phyloP scores from a whole-genome alignment of 495 filamentous ascomycete genomes.

The Trichoderma gamsii region DNA sequence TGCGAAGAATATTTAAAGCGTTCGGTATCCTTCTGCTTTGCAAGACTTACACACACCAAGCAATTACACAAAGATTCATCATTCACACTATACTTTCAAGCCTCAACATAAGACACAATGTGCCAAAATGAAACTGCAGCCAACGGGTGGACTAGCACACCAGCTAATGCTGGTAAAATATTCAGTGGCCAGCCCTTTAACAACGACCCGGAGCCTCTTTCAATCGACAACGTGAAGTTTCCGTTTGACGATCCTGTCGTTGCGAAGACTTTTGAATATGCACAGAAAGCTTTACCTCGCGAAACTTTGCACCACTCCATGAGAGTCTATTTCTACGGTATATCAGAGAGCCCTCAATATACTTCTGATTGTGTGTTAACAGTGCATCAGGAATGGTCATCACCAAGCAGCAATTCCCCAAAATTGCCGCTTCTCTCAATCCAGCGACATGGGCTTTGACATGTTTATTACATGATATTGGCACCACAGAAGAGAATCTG shows the following conservation, averaged over 20 bases:
- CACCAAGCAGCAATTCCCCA: slow-evolving; percentile 54
- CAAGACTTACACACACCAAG: too few relatives aligned
- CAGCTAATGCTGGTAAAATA: slow-evolving; percentile 37
- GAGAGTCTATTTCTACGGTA: slow-evolving; percentile 70
- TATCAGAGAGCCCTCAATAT: background rate
- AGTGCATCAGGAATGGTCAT: slow-evolving; percentile 36
- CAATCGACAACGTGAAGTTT: slow-evolving; percentile 31
- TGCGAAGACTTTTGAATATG: slow-evolving; percentile 48
- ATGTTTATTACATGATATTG: slow-evolving; percentile 73
- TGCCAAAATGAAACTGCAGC: slow-evolving; percentile 26
- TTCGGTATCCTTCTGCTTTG: too few relatives aligned
- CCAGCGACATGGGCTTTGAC: slow-evolving; percentile 53
- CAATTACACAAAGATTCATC: too few relatives aligned
- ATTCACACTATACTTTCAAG: too few relatives aligned
- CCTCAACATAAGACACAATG: background rate
- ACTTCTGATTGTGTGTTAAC: background rate
- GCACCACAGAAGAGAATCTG: slow-evolving; percentile 58
- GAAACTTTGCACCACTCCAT: slow-evolving; percentile 70
- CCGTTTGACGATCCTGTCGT: slow-evolving; percentile 38
- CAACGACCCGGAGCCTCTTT: slow-evolving; percentile 29
- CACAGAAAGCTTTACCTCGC: slow-evolving; percentile 45
- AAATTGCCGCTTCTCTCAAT: slow-evolving; percentile 39
- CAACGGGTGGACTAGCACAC: slow-evolving; percentile 49
- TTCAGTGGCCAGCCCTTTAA: slow-evolving; percentile 37
- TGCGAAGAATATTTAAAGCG: too few relatives aligned